Evolutionary conservation across 1,284 basidiomycete genomes (phyloP).

Genomic region (Testicularia cyperi): DNA sequence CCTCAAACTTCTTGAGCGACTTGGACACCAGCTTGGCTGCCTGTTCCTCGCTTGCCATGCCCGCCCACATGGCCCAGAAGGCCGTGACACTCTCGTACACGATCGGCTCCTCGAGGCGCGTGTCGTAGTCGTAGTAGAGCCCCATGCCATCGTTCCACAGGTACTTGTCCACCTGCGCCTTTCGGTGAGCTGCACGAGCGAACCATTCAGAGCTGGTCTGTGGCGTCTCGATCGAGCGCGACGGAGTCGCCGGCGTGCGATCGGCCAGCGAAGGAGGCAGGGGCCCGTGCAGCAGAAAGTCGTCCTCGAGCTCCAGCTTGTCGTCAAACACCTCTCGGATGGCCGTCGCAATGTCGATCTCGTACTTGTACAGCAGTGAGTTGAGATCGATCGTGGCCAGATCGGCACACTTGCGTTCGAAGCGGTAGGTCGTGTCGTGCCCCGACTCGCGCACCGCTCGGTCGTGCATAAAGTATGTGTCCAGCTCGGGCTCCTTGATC

Average conservation of each 20-base stretch:
- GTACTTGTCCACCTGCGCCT: conserved; percentile 83
- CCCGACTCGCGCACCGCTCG: conserved; percentile 79
- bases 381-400: conserved; percentile 95
- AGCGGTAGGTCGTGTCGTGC: conserved; percentile 95
- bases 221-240: conserved; percentile 66
- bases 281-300: conserved; percentile 66
- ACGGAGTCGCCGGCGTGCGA: conserved; percentile 61
- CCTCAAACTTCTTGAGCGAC: conserved; percentile 92
- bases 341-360: conserved; percentile 64
- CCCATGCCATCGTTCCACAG: conserved; percentile 93
- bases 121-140: conserved; percentile 96
- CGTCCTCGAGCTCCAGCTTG: conserved; percentile 83
- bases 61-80: conserved; percentile 96
- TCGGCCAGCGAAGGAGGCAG: conserved; percentile 34
- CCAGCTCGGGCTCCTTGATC: conserved; percentile 82
- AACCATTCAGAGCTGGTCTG: conserved; percentile 57
- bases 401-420: conserved; percentile 90
- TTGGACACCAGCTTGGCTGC: conserved; percentile 85
- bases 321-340: conserved; percentile 94
- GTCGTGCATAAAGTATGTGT: conserved; percentile 97
- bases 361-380: conserved; percentile 72
- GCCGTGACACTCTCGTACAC: conserved; percentile 92
- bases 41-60: conserved; percentile 91
- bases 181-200: conserved; percentile 51
- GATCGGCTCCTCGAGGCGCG: conserved; percentile 81